Evolutionary conservation across 495 filamentous ascomycete genomes (phyloP).

Genomic region (Aspergillus leporis): DNA sequence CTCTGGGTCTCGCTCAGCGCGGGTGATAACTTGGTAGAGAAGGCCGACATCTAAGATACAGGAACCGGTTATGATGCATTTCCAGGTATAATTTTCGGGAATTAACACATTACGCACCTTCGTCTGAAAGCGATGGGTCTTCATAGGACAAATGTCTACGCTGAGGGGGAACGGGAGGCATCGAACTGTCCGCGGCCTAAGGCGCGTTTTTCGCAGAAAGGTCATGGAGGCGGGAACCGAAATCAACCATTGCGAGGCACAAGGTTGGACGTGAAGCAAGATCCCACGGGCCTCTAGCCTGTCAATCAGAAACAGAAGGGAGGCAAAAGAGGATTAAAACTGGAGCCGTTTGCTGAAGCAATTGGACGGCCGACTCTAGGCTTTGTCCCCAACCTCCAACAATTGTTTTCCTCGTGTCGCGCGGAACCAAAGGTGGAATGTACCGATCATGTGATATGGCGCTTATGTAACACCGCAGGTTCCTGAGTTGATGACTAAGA

Average conservation of each 20-base stretch:
- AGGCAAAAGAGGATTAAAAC: not conserved
- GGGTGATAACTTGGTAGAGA: slow-evolving; percentile 72
- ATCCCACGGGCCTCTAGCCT: slow-evolving; percentile 7
- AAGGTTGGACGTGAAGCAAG: slow-evolving; percentile 14
- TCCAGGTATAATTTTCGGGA: not conserved
- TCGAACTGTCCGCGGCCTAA: slow-evolving; percentile 56
- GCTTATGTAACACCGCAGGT: slow-evolving; percentile 20
- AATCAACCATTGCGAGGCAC: slow-evolving; percentile 46
- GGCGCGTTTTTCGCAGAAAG: slow-evolving; percentile 52
- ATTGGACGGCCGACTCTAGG: slow-evolving; percentile 2
- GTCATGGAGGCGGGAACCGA: slow-evolving; percentile 50
- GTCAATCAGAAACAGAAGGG: not conserved
- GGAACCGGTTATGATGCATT: not conserved
- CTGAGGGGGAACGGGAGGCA: slow-evolving; percentile 57
- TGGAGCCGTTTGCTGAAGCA: slow-evolving; percentile 5
- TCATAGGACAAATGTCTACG: slow-evolving; percentile 51
- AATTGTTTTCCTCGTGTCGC: slow-evolving; percentile 23
- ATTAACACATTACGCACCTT: slow-evolving; percentile 46
- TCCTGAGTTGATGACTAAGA: not conserved
- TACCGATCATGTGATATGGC: slow-evolving; percentile 14
- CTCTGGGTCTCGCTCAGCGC: slow-evolving; percentile 66
- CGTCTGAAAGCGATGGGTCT: slow-evolving; percentile 57
- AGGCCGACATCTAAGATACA: slow-evolving; percentile 67
- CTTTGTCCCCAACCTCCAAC: slow-evolving; percentile 10
- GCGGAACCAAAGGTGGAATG: slow-evolving; percentile 18